These are phyloP conservation scores for Pseudogymnoascus sp. DNA, from an alignment of 2,329 filamentous ascomycete genomes.

Conservation along the genomic window DNA sequence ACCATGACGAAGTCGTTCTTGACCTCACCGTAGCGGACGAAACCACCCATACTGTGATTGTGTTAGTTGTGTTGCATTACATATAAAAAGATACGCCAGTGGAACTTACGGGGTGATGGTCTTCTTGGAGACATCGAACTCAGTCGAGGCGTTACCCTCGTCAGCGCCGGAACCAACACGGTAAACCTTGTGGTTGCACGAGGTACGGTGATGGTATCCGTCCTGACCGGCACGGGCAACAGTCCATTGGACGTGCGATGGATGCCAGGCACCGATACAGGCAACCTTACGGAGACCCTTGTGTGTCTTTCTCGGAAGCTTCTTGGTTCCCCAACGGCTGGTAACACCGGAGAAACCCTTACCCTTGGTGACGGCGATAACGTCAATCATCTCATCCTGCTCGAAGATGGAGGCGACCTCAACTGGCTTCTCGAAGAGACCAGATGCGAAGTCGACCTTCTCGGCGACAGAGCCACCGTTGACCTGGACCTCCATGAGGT, in stretches of 20 bases:
- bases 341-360: conserved; percentile 98
- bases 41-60: conserved; percentile 76
- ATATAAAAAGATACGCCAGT: not conserved
- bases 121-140: conserved; percentile 98
- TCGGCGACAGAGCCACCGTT: conserved; percentile 93
- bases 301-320: conserved; percentile 99
- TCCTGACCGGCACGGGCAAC: conserved; percentile 99
- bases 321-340: conserved; percentile 98
- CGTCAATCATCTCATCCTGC: conserved; percentile 99
- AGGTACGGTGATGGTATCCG: conserved; percentile 99
- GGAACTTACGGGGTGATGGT: conserved; percentile 92
- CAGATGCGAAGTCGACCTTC: conserved; percentile 94
- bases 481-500: conserved; percentile 99
- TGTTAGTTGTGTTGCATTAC: conserved; percentile 27
- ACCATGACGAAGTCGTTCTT: conserved; percentile 98
- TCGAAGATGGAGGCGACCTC: conserved; percentile 92
- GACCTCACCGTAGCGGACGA: conserved; percentile 98
- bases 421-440: conserved; percentile 98
- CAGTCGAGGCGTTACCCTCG: conserved; percentile 87
- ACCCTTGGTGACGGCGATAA: conserved; percentile 99
- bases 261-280: conserved; percentile 99
- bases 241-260: conserved; percentile 99
- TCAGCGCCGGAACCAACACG: conserved; percentile 89
- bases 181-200: conserved; percentile 99
- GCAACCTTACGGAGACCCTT: conserved; percentile 99